Evolutionary conservation across 495 filamentous ascomycete species (phyloP), one percentile per base, ranked within the genome.

Genomic region (Cenococcum geophilum): DNA sequence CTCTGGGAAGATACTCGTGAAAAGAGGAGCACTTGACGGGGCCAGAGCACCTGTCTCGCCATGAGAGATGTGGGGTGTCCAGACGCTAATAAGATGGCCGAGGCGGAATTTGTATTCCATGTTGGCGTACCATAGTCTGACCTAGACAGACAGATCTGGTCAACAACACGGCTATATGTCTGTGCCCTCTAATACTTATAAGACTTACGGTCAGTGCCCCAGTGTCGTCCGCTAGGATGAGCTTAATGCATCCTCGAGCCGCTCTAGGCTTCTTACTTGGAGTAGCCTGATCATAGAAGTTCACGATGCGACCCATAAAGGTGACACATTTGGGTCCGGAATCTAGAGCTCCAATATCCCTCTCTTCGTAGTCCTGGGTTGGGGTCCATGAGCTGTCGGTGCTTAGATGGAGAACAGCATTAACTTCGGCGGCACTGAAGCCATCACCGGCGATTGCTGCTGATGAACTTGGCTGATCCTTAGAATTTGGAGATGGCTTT

Each of bases 301-400:
- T 86, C 16, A 81, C 82, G 11, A 88, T 64, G 57, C 84, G 75
- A n/a, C 82, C 85, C 35, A 72, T 76, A 56, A 87, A 78, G 6
- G 75, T 72, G 16, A 86, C 77, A 36, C 74, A 75, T 27, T 66
- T 63, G 0, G 79, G 79, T 1, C 85, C 83, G 11, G 80, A 69
- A 43, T 77, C 60, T 9, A 88, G 74, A 14, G 78, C 64, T 6
- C 72, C 68, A 32, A 88, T 86, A 5, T 72, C 66, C 25, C 70
- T 64, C 37, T 77, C 71, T 23, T 80, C 73, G 57, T 87, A 87
- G 4, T 76, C 69, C 37, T 75, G 73, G n/a, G 74, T 70, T 0
- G 85, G 83, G 6, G 76, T 76, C 81, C 83, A 87, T n/a, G 64
- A 35, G 72, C 62, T 10, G 70, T 70, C 12, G 71, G 73, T 34